Base-by-base conservation (phyloP, 192 early-diverging fungal species). In the Gryganskiella cystojenkinii region DNA sequence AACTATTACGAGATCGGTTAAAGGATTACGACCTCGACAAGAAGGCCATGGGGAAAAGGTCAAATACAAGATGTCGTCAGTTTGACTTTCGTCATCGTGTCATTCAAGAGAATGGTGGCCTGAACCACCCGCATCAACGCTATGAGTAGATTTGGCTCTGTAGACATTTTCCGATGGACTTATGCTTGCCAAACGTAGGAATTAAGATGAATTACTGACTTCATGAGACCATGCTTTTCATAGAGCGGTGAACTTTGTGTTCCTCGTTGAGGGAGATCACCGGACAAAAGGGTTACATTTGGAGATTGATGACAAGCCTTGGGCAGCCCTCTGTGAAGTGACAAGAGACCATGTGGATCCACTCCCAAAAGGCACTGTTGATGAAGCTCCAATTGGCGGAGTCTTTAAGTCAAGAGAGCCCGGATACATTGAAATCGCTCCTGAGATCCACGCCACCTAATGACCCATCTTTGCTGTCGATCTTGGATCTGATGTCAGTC, bases 41-140 rank as follows among this genome's bases (percentile, higher is more conserved):
- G n/a, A n/a, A n/a, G n/a, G n/a, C n/a, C n/a, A n/a, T n/a, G n/a
- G n/a, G n/a, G n/a, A n/a, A n/a, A n/a, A n/a, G n/a, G n/a, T n/a
- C n/a, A n/a, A n/a, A n/a, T n/a, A n/a, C n/a, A n/a, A n/a, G n/a
- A n/a, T n/a, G n/a, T n/a, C n/a, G n/a, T n/a, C n/a, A n/a, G n/a
- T n/a, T n/a, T n/a, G 61, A 63, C 5, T 63, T 63, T 52, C 3
- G 61, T 13, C 19, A 62, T 49, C 60, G 46, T 33, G 60, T 62
- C 31, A 34, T 62, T 34, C 24, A 50, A 35, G 45, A 62, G 45
- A 62, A 62, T 30, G 60, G 60, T 20, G 60, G 44, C 30, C 24
- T 62, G 60, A 50, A 3, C 20, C 19, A 31, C 1, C 60, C 60
- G 3, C 46, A 62, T 22, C 6, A 62, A 62, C 46, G 45, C 60